These are phyloP conservation scores for Leccinum obscurum DNA, from an alignment of 768 basidiomycete genomes.

Conservation along the genomic window DNA sequence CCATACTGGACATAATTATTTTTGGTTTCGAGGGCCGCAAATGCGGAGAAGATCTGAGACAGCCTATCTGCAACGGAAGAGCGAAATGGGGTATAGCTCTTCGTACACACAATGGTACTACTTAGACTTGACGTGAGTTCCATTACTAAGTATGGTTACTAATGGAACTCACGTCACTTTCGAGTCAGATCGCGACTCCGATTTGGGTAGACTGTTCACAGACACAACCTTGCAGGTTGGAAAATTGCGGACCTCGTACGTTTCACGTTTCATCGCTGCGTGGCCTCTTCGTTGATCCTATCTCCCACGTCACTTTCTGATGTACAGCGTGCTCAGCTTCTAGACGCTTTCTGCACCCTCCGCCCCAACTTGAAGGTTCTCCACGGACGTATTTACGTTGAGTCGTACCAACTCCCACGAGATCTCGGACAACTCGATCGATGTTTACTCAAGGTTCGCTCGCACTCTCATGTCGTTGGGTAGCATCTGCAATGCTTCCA, in stretches of 20 bases:
- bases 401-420: slow-evolving; percentile 27
- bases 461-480: slow-evolving; percentile 19
- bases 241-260: slow-evolving; percentile 36
- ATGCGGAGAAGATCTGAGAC: too few species aligned
- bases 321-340: slow-evolving; percentile 42
- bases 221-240: too few species aligned
- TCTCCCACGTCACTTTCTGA: slow-evolving; percentile 19
- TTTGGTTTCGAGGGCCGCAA: too few species aligned
- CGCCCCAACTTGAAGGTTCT: slow-evolving; percentile 49
- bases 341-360: slow-evolving; percentile 55
- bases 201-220: too few species aligned
- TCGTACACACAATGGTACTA: too few species aligned
- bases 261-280: slow-evolving; percentile 8
- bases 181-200: too few species aligned
- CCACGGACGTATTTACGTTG: slow-evolving; percentile 56
- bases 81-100: too few species aligned
- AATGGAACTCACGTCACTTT: too few species aligned
- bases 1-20: too few species aligned
- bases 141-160: too few species aligned
- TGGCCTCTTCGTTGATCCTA: slow-evolving; percentile 6
- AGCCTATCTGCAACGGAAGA: too few species aligned
- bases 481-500: slow-evolving; percentile 23
- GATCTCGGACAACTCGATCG: slow-evolving; percentile 22
- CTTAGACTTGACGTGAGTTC: too few species aligned
- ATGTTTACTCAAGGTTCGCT: slow-evolving; percentile 13